Evolutionary conservation across 2,329 filamentous ascomycete genomes (phyloP), one percentile per base, ranked within the genome.

Genomic region (Microdochium nivale): DNA sequence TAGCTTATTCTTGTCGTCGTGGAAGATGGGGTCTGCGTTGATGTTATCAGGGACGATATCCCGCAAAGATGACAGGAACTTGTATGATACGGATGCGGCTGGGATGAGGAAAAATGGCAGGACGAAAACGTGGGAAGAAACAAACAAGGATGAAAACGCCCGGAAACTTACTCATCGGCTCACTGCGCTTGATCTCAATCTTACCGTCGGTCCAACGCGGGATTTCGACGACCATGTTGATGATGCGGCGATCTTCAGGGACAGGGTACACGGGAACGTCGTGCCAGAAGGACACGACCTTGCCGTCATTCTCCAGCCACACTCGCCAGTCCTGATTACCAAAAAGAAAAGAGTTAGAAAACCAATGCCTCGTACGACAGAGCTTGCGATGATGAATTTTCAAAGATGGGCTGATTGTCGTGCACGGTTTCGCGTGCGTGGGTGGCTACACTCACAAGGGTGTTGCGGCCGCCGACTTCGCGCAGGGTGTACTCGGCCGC

Each of bases 251-350:
- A 51, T 70, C 59, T 3, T 57, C 62, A 25, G 60, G 59, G 32
- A 65, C 58, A 3, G 70, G 69, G 49, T 69, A 72, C 7, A 70
- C 51, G 1, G 70, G 70, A 27, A 73, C 60, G 53, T 73, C 70
- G 47, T 73, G 70, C 69, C 70, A 72, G 55, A 65, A 67, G 0
- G 70, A 72, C 35, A 72, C 67, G 3, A 68, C 67, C 14, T 68
- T 55, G 8, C 69, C 70, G 30, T 70, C 59, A 47, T 66, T 65
- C 37, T 71, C 67, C 10, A 72, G 55, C 67, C 69, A 72, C 1
- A 71, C 55, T 14, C 70, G 65, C 69, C 69, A 72, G 48, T 70
- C 67, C 67, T 71, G 19, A 30, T 30, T 30, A 5, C 27, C 27
- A 30, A 30, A n/a, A n/a, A n/a, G n/a, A n/a, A n/a, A n/a, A n/a